A percentile compares a stretch with the other conserved stretches of the same genome.
phyloP scores from a whole-genome alignment of 2,329 filamentous ascomycete genomes.

The Calonectria hawksworthii region DNA sequence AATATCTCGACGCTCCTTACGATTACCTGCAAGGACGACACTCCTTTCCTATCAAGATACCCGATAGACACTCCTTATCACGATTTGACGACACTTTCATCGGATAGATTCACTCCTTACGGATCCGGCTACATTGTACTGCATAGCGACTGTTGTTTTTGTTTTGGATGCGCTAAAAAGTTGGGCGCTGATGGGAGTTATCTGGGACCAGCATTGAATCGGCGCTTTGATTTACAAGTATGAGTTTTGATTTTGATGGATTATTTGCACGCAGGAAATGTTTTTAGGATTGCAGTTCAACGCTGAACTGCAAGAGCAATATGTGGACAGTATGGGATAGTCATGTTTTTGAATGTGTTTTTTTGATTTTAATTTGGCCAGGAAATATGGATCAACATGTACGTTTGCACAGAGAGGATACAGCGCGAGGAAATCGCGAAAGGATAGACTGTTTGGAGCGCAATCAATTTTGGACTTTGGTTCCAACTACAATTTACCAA shows the following conservation, averaged over 20 bases:
- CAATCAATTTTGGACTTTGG: slow-evolving; percentile 18
- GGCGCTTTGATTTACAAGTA: slow-evolving; percentile 34
- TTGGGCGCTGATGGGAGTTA: slow-evolving; percentile 43
- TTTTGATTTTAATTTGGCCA: slow-evolving; percentile 25
- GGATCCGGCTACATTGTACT: slow-evolving; percentile 60
- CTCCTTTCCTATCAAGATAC: slow-evolving; percentile 54
- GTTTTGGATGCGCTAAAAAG: slow-evolving; percentile 44
- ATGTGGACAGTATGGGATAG: slow-evolving; percentile 20
- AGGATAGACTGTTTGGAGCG: slow-evolving; percentile 31
- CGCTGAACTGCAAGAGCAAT: slow-evolving; percentile 30
- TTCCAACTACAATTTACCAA: slow-evolving; percentile 12
- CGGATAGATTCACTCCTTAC: slow-evolving; percentile 63
- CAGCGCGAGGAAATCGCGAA: slow-evolving; percentile 18
- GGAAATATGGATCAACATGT: slow-evolving; percentile 18
- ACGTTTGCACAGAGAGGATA: slow-evolving; percentile 23
- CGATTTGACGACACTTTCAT: slow-evolving; percentile 53
- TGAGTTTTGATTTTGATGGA: slow-evolving; percentile 30
- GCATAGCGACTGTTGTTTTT: slow-evolving; percentile 68
- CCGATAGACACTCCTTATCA: slow-evolving; percentile 54
- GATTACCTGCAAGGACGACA: slow-evolving; percentile 44
- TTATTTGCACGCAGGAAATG: slow-evolving; percentile 26
- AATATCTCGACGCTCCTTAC: slow-evolving; percentile 51
- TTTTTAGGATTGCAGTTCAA: slow-evolving; percentile 28
- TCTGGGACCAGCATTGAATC: slow-evolving; percentile 40
- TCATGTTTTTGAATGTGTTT: slow-evolving; percentile 22